A percentile compares a stretch with the other conserved stretches of the same genome.
These are phyloP conservation scores for Termitomyces sp. DNA, from an alignment of 1,284 basidiomycete species.

Conservation along the genomic window DNA sequence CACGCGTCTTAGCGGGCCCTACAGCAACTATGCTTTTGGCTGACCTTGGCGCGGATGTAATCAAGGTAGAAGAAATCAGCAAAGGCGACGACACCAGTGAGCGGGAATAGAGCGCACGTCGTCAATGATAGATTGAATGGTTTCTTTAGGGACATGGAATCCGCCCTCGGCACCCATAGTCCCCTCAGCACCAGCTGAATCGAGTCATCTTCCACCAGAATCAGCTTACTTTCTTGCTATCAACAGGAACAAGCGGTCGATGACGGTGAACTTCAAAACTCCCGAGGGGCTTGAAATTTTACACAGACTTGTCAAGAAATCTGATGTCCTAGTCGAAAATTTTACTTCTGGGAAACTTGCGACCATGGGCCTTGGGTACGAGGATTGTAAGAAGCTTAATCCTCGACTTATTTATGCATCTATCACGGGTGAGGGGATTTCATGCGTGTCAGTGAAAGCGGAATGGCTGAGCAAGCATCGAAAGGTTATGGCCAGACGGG, in stretches of 20 bases:
- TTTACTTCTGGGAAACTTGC: conserved; percentile 82
- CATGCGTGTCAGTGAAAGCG: not conserved
- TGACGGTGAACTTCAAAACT: conserved; percentile 83
- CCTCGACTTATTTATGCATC: conserved; percentile 84
- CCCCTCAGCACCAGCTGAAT: conserved; percentile 38
- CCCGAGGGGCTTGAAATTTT: conserved; percentile 77
- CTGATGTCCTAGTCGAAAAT: conserved; percentile 90
- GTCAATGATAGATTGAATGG: not conserved
- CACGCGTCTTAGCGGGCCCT: conserved; percentile 86
- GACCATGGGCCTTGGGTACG: conserved; percentile 82
- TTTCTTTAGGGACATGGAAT: conserved; percentile 62
- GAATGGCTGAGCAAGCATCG: not conserved
- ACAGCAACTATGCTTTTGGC: conserved; percentile 87
- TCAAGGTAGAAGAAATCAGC: conserved; percentile 81
- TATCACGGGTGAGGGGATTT: conserved; percentile 63
- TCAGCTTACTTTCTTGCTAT: conserved; percentile 90
- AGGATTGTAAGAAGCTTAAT: conserved; percentile 78
- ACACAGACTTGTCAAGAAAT: conserved; percentile 63
- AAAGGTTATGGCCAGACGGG: conserved; percentile 92
- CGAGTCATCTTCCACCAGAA: conserved; percentile 77
- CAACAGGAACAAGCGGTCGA: conserved; percentile 87
- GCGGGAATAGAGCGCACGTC: not conserved
- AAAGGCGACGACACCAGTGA: conserved; percentile 90
- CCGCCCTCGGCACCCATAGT: conserved; percentile 71
- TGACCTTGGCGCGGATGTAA: conserved; percentile 87